Conservation (phyloP, 2,329 filamentous ascomycete species). For the Nigrospora osmanthi region DNA sequence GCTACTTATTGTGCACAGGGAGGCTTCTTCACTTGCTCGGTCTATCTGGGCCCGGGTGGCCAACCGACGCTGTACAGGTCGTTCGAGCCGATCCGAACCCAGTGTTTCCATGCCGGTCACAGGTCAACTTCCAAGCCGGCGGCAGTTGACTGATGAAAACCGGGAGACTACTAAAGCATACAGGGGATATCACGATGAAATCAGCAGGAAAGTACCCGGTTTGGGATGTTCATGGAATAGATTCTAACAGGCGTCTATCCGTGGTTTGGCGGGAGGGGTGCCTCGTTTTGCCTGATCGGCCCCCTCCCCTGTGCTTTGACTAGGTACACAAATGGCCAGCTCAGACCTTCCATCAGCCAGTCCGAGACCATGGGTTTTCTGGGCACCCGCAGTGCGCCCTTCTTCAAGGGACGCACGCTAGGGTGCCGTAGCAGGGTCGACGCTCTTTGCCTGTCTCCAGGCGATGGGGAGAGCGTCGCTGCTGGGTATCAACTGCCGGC, state of each 20-base stretch:
- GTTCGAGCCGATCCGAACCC: too few species aligned
- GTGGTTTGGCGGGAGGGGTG: slow-evolving; percentile 16
- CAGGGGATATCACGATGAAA: slow-evolving; percentile 8
- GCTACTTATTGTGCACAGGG: too few species aligned
- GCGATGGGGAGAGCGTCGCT: slow-evolving; percentile 3
- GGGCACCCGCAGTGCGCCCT: not conserved
- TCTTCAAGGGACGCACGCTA: slow-evolving; percentile 2
- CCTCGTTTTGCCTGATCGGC: slow-evolving; percentile 8
- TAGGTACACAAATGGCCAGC: slow-evolving; percentile 3
- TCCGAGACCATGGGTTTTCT: slow-evolving; percentile 1
- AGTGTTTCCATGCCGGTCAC: too few species aligned
- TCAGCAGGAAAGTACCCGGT: not conserved
- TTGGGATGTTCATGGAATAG: slow-evolving; percentile 27
- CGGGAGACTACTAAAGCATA: too few species aligned
- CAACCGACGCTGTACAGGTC: too few species aligned
- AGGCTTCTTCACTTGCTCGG: too few species aligned
- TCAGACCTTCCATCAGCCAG: slow-evolving; percentile 6
- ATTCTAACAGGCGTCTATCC: slow-evolving; percentile 46
- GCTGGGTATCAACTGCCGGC: slow-evolving; percentile 1
- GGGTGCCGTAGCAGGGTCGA: slow-evolving; percentile 15
- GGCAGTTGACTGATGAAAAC: too few species aligned
- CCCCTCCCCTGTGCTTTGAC: slow-evolving; percentile 22
- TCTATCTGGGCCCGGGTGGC: too few species aligned
- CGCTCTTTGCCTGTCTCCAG: slow-evolving; percentile 4
- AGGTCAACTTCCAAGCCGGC: too few species aligned